Base-by-base conservation (phyloP, 257 asterid species). In the Solanum ossicruentum region DNA sequence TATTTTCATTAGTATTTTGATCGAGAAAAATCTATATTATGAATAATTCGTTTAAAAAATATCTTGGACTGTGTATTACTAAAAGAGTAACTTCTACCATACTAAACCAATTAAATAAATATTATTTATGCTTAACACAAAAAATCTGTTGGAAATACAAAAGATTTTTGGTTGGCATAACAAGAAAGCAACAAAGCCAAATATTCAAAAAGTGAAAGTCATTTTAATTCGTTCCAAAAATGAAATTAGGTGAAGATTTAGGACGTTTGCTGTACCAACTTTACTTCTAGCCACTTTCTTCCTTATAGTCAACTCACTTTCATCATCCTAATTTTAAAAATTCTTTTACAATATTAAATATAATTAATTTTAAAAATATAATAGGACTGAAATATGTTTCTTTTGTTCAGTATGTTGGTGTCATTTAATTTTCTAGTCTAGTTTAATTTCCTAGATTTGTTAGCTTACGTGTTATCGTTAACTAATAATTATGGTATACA, bases 251-350 rank as follows among this genome's bases (percentile, higher is more conserved):
- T 87, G 93, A 88, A 87, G 87, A 86, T 88, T 88, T 89, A 92
- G 92, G 92, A 91, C 84, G 93, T 91, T 86, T 90, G 95, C 89
- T 92, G 85, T 85, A 93, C 94, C 96, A 88, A 93, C 93, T 92
- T 90, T 88, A 84, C 86, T 90, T 87, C 90, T 84, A 85, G 88
- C 90, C 77, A 51, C 87, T 70, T 86, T 85, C 85, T 73, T 47
- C 71, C 89, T 78, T 65, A 61, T 52, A 47, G 81, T 83, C 72
- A 84, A 56, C 39, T 85, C 70, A 39, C 60, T 52, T 58, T 67
- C 55, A 67, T 28, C 60, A 60, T 26, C 88, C 65, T 57, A 54
- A 3, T 54, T 28, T 56, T 3, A 18, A 57, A 20, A 57, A 20
- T 20, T 1, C 6, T 61, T 23, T 23, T 5, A 63, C 39, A 63